A percentile compares a stretch with the other conserved stretches of the same genome.
phyloP scores from a whole-genome alignment of 176 grass and related monocot species.

The Paspalum notatum region DNA sequence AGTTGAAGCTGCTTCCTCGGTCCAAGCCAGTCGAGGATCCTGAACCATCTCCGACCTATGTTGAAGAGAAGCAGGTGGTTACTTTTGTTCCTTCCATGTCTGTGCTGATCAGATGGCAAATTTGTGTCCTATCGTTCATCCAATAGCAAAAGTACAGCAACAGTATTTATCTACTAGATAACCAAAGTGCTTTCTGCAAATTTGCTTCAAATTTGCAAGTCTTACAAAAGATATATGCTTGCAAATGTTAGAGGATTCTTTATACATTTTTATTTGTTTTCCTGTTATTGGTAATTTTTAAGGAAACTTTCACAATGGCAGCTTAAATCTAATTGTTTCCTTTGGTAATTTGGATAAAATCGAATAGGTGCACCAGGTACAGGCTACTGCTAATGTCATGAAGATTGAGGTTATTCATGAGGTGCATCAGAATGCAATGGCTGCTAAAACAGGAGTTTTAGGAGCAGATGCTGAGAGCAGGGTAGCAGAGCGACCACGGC shows the following conservation, averaged over 20 bases:
- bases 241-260: constrained; percentile 22
- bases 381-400: constrained; percentile 29
- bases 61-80: constrained; percentile 76
- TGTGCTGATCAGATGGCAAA: constrained; percentile 1
- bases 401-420: constrained; percentile 54
- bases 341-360: constrained; percentile 28
- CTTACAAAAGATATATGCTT: neutral
- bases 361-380: constrained; percentile 49
- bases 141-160: neutral
- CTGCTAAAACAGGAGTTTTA: constrained; percentile 44
- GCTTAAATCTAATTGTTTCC: constrained; percentile 10
- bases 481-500: constrained; percentile 56
- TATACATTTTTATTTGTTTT: constrained; percentile 12
- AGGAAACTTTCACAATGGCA: neutral
- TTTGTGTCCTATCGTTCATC: neutral
- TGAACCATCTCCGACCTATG: constrained; percentile 48
- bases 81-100: constrained; percentile 7
- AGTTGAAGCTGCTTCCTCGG: constrained; percentile 83
- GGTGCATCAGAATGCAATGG: constrained; percentile 43
- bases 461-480: constrained; percentile 49
- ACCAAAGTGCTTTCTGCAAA: neutral
- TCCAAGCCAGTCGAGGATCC: constrained; percentile 63
- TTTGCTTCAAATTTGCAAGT: neutral
- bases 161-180: neutral
- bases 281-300: neutral